Evolutionary conservation across 208 protist genomes (phyloP), one percentile per base, ranked within the genome.

Genomic region (Angomonas ambiguus): DNA sequence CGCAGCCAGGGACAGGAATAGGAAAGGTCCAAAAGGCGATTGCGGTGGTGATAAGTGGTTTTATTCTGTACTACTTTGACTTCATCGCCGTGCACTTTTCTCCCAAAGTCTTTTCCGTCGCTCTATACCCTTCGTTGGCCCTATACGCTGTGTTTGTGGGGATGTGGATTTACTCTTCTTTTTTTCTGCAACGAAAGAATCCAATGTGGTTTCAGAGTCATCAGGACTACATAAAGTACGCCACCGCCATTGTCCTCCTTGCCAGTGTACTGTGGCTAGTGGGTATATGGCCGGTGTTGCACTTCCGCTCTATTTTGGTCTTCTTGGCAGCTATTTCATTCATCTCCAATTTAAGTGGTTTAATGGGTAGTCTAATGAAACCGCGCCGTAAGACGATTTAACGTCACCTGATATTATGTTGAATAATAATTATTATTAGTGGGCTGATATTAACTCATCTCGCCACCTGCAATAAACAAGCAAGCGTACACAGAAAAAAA

Each of bases 101-200:
- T 0, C 35, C 65, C 16, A 75, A 75, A 28, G 77, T 74, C 33
- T 57, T 74, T 63, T 62, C 62, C 8, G 20, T 71, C 28, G 73
- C 72, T 22, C 68, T 94, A 22, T 83, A 81, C 59, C 51, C 82
- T 8, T 68, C 82, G 13, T 77, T 86, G 8, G 24, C 76, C 1
- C 72, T 76, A 35, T 91, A 80, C 69, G 71, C 51, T 27, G 48
- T 83, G 20, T 93, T 96, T 69, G 76, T 69, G 49, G 51, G 51
- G 31, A 76, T 93, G 63, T 93, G 91, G 91, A 59, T 76, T 20
- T 92, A 92, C 70, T 82, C 79, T 22, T 71, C 76, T 13, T 53
- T 62, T 13, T 77, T 69, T 42, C 67, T 92, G 58, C 79, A 80
- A 30, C 71, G 72, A 41, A 80, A 78, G 48, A 72, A 92, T 58